A percentile compares a stretch with the other conserved stretches of the same genome.
These are phyloP conservation scores for Furcasterigmium furcatum DNA, from an alignment of 2,329 filamentous ascomycete genomes.

Conservation along the genomic window DNA sequence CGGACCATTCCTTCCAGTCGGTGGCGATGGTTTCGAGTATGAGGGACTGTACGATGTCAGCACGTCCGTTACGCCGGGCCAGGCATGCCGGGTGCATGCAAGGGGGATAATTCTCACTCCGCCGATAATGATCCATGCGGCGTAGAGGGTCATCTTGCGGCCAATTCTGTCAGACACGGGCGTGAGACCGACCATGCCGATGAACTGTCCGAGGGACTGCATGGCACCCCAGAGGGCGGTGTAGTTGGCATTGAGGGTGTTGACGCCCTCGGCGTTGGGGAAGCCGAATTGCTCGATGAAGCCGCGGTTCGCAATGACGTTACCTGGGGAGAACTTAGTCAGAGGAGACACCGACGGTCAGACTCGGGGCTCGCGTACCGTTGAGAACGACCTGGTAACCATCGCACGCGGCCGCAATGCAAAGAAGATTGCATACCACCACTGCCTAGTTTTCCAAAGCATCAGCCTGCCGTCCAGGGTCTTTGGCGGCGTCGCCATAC, in stretches of 20 bases:
- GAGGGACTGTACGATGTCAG: conserved; percentile 20
- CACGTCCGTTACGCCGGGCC: too few species aligned
- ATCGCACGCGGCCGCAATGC: conserved; percentile 20
- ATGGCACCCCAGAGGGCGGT: conserved; percentile 34
- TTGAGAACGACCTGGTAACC: conserved; percentile 20
- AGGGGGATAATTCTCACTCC: not conserved
- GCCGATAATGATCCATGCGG: conserved; percentile 24
- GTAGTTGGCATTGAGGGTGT: conserved; percentile 26
- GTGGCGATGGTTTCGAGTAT: conserved; percentile 30
- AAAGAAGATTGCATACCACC: conserved; percentile 15
- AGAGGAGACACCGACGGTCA: too few species aligned
- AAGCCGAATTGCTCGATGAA: conserved; percentile 30
- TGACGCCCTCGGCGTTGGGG: conserved; percentile 16
- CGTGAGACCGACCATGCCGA: conserved; percentile 28
- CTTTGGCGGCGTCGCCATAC: not conserved
- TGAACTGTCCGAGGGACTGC: conserved; percentile 32
- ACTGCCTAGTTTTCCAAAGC: too few species aligned
- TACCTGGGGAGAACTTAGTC: conserved; percentile 28
- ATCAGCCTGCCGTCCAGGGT: too few species aligned
- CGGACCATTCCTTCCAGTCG: conserved; percentile 34
- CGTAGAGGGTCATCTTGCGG: conserved; percentile 25
- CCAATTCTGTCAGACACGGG: conserved; percentile 21
- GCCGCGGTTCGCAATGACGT: conserved; percentile 32
- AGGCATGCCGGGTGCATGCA: not conserved
- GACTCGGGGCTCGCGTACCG: not conserved